Conservation (phyloP, 345 rosid genomes). For the Salix brachista region DNA sequence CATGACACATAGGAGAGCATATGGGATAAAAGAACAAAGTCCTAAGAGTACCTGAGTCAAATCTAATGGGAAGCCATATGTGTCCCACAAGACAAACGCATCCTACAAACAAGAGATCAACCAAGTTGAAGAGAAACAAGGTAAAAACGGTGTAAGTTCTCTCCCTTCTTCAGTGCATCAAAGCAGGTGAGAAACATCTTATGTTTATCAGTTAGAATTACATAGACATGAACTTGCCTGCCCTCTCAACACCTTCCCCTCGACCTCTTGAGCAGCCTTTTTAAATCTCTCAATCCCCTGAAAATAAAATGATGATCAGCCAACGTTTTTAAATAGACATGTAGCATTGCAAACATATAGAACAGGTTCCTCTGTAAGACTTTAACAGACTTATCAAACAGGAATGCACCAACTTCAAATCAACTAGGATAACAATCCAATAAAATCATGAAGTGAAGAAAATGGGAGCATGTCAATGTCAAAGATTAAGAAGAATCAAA, state of each 20-base stretch:
- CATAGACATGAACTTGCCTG: slow-evolving; percentile 39
- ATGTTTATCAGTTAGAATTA: background rate
- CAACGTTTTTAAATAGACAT: background rate
- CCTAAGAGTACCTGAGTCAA: slow-evolving; percentile 67
- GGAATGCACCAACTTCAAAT: background rate
- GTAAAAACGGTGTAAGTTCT: background rate
- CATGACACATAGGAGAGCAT: background rate
- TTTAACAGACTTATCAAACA: background rate
- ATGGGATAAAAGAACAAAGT: slow-evolving; percentile 4
- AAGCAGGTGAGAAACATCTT: background rate
- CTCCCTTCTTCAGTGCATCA: background rate
- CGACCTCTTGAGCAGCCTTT: slow-evolving; percentile 80
- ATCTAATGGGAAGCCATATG: slow-evolving; percentile 94
- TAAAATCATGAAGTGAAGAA: background rate
- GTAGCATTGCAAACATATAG: background rate
- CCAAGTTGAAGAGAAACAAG: background rate
- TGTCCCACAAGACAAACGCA: slow-evolving; percentile 95
- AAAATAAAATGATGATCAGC: slow-evolving; percentile 16
- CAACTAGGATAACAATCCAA: background rate
- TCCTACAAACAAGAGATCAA: slow-evolving; percentile 49
- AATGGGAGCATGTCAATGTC: background rate
- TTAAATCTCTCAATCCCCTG: slow-evolving; percentile 95
- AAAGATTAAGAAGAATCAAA: background rate
- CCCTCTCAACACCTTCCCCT: slow-evolving; percentile 71
- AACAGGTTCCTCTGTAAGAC: background rate